Evolutionary conservation across 2,329 filamentous ascomycete species (phyloP).

Genomic region (Onygena corvina): DNA sequence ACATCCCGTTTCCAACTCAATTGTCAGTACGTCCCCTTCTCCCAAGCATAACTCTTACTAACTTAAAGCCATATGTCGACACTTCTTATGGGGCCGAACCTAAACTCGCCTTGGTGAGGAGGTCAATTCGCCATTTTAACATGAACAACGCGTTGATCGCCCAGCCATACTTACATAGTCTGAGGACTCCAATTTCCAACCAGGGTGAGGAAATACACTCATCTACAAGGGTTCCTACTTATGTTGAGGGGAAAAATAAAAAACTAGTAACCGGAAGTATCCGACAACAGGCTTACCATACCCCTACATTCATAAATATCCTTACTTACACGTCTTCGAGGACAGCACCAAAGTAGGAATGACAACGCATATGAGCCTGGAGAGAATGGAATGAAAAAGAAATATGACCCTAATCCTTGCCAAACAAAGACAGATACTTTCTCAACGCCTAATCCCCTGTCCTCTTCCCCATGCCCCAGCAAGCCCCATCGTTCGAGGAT

Average conservation of each 20-base stretch:
- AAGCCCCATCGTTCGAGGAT: slow-evolving; percentile 1
- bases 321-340: not conserved
- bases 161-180: not conserved
- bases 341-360: no score
- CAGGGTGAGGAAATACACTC: not conserved
- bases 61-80: not conserved
- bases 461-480: not conserved
- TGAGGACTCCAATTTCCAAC: not conserved
- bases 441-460: not conserved
- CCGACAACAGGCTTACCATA: not conserved
- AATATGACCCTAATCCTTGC: no score
- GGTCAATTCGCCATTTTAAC: not conserved
- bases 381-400: no score
- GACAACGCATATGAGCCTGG: not conserved
- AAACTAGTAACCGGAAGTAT: slow-evolving; percentile 4
- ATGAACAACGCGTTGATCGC: not conserved
- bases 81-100: not conserved
- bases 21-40: not conserved
- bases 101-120: not conserved
- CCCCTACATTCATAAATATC: not conserved
- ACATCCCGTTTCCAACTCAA: not conserved
- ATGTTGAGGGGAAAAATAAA: not conserved
- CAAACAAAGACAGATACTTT: not conserved
- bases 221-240: not conserved
- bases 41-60: not conserved